These are phyloP conservation scores for Lumnitzera littorea DNA, from an alignment of 345 rosid genomes.

Conservation along the genomic window DNA sequence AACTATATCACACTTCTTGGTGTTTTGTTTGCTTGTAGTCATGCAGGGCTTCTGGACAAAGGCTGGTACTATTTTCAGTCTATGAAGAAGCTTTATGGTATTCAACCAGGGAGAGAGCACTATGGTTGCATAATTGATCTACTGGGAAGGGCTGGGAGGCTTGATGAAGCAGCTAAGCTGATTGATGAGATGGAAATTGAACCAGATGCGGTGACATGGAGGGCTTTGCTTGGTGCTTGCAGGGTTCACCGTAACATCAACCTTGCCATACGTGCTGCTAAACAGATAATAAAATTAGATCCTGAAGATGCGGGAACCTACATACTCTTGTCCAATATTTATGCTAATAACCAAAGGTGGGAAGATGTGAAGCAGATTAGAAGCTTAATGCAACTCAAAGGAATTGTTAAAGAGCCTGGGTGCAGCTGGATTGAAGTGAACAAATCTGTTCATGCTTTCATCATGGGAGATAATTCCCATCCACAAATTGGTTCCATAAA, in stretches of 20 bases:
- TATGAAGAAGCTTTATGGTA: conserved; percentile 51
- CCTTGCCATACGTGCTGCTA: conserved; percentile 49
- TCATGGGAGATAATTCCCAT: conserved; percentile 53
- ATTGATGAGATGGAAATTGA: conserved; percentile 52
- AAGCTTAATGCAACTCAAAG: conserved; percentile 37
- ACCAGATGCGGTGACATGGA: conserved; percentile 67
- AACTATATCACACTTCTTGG: conserved; percentile 57
- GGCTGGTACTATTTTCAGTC: conserved; percentile 55
- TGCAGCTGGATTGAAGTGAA: conserved; percentile 72
- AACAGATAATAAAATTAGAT: conserved; percentile 45
- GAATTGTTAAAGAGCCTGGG: conserved; percentile 59
- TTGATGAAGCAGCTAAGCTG: conserved; percentile 47
- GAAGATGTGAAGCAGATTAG: conserved; percentile 42
- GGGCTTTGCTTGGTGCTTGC: conserved; percentile 57
- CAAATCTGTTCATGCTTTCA: conserved; percentile 56
- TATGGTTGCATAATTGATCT: conserved; percentile 76
- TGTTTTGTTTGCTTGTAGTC: conserved; percentile 73
- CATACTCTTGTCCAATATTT: conserved; percentile 58
- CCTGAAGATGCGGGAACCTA: conserved; percentile 61
- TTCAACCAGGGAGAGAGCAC: conserved; percentile 62
- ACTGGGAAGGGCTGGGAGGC: conserved; percentile 65
- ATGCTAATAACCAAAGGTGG: conserved; percentile 63
- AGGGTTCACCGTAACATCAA: conserved; percentile 48
- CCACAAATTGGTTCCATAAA: conserved; percentile 42
- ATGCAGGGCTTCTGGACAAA: conserved; percentile 55